Evolutionary conservation across 495 filamentous ascomycete species (phyloP).

Genomic region (Penicillium dipodomyicola): DNA sequence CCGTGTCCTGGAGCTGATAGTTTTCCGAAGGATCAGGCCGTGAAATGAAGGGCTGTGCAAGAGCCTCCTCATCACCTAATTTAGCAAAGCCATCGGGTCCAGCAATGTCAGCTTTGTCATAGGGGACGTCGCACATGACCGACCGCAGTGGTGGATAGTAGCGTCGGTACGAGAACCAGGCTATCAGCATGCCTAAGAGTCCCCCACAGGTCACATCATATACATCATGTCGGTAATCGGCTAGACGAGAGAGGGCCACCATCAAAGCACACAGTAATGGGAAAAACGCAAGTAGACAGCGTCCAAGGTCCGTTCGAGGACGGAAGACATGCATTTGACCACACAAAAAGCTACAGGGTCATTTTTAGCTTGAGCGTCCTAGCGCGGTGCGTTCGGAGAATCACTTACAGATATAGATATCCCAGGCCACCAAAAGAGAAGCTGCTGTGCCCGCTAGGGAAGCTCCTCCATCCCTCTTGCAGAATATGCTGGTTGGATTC

Average conservation of each 20-base stretch:
- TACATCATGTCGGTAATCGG: slow-evolving; percentile 94
- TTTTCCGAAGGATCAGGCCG: slow-evolving; percentile 18
- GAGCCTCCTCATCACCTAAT: slow-evolving; percentile 50
- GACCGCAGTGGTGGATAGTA: slow-evolving; percentile 58
- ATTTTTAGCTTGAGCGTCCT: neutral
- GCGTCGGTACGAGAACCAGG: slow-evolving; percentile 79
- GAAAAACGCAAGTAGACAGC: slow-evolving; percentile 53
- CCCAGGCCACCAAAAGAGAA: slow-evolving; percentile 86
- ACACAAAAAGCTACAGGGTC: slow-evolving; percentile 56
- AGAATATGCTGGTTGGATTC: slow-evolving; percentile 71
- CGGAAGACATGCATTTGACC: slow-evolving; percentile 78
- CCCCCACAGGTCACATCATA: slow-evolving; percentile 83
- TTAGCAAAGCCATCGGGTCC: slow-evolving; percentile 40
- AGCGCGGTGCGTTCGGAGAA: neutral
- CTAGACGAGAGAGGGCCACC: slow-evolving; percentile 85
- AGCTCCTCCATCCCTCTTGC: slow-evolving; percentile 91
- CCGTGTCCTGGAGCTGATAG: slow-evolving; percentile 28
- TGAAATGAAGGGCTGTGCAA: slow-evolving; percentile 16
- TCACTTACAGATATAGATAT: slow-evolving; percentile 63
- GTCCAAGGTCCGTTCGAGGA: slow-evolving; percentile 67
- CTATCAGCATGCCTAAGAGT: slow-evolving; percentile 67
- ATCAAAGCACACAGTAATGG: slow-evolving; percentile 79
- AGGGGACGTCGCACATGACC: slow-evolving; percentile 52
- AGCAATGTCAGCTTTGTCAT: slow-evolving; percentile 43
- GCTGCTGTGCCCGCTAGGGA: slow-evolving; percentile 84